phyloP scores from a whole-genome alignment of 2,329 filamentous ascomycete genomes.

The Bipolaris zeicola region DNA sequence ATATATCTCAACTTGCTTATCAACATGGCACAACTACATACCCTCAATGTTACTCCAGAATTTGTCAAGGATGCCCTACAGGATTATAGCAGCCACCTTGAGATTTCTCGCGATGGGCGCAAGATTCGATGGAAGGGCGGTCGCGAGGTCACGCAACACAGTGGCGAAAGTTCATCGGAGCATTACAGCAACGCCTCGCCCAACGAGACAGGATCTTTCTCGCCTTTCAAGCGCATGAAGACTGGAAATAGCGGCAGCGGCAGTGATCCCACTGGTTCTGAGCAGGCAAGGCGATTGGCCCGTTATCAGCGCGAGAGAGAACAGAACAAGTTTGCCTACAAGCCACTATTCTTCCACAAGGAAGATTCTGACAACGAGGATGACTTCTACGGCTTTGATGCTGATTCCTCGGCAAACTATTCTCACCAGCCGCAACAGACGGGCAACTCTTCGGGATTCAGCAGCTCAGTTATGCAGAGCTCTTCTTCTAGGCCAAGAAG shows the following conservation, averaged over 20 bases:
- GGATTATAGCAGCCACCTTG: slow-evolving; percentile 74
- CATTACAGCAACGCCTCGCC: slow-evolving; percentile 54
- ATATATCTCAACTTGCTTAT: slow-evolving; percentile 80
- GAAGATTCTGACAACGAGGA: slow-evolving; percentile 50
- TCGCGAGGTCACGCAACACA: slow-evolving; percentile 66
- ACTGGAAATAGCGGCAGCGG: slow-evolving; percentile 27
- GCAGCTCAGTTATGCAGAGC: slow-evolving; percentile 55
- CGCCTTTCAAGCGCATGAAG: slow-evolving; percentile 37
- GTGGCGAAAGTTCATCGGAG: slow-evolving; percentile 62
- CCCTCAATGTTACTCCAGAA: slow-evolving; percentile 78
- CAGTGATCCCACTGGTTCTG: slow-evolving; percentile 25
- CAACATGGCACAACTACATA: slow-evolving; percentile 83
- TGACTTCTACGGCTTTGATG: slow-evolving; percentile 42
- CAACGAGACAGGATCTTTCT: slow-evolving; percentile 49
- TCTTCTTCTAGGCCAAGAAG: slow-evolving; percentile 56
- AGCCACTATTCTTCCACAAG: slow-evolving; percentile 56
- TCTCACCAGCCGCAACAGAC: slow-evolving; percentile 32
- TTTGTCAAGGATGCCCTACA: slow-evolving; percentile 76
- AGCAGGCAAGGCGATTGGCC: slow-evolving; percentile 25
- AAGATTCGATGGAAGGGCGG: slow-evolving; percentile 82
- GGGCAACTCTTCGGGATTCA: slow-evolving; percentile 51
- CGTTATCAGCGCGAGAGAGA: slow-evolving; percentile 30
- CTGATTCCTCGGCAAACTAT: slow-evolving; percentile 37
- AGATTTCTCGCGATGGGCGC: slow-evolving; percentile 76
- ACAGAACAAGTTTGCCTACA: slow-evolving; percentile 51